phyloP scores from a whole-genome alignment of 345 rosid species.

The Eucalyptus viminalis region DNA sequence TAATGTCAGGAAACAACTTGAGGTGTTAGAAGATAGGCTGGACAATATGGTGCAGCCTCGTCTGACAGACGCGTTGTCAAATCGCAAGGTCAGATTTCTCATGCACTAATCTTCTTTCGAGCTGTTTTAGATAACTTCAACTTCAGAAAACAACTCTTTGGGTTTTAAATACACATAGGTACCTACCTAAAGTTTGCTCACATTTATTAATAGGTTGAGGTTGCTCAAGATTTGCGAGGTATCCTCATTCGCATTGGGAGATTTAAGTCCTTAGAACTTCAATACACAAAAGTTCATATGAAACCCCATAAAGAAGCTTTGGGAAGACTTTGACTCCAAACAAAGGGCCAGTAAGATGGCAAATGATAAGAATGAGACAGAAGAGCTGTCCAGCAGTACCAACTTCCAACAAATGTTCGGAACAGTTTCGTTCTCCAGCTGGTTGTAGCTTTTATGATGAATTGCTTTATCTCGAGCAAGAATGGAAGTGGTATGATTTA shows the following conservation, averaged over 20 bases:
- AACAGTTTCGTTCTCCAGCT: conserved; percentile 52
- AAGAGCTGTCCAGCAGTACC: conserved; percentile 30
- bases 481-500: conserved; percentile 84
- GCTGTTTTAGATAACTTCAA: neutral
- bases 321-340: conserved; percentile 86
- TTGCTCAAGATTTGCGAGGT: conserved; percentile 88
- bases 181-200: neutral
- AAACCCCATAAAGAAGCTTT: conserved; percentile 76
- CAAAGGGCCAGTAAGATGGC: conserved; percentile 48
- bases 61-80: conserved; percentile 85
- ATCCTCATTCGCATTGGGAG: conserved; percentile 92
- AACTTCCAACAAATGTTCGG: conserved; percentile 29
- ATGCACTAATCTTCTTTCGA: neutral
- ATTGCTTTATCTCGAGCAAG: conserved; percentile 90
- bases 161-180: neutral
- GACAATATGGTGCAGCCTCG: conserved; percentile 98
- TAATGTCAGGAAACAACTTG: conserved; percentile 86
- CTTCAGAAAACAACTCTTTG: neutral
- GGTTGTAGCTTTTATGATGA: conserved; percentile 97
- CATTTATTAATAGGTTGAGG: conserved; percentile 50
- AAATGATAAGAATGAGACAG: conserved; percentile 47
- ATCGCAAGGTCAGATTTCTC: conserved; percentile 52
- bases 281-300: conserved; percentile 81
- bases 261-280: conserved; percentile 80
- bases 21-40: conserved; percentile 87